Conservation (phyloP, 2,329 filamentous ascomycete species). For the Pseudocercospora eumusae region DNA sequence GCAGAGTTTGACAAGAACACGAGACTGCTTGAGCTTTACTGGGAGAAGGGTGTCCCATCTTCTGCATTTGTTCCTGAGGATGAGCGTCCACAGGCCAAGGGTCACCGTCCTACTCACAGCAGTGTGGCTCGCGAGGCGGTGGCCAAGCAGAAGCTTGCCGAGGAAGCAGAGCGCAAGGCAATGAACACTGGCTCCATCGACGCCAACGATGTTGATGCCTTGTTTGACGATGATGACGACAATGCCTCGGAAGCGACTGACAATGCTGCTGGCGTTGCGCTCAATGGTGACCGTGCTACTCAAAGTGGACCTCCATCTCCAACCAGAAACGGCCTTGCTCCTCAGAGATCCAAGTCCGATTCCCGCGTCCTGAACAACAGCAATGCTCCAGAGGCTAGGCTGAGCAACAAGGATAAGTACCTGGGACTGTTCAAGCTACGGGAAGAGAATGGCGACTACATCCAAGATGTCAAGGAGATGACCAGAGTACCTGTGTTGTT, state of each 20-base stretch:
- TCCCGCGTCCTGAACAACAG: constrained; percentile 75
- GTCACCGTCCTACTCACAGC: constrained; percentile 51
- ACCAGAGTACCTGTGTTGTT: constrained; percentile 94
- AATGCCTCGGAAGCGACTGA: constrained; percentile 82
- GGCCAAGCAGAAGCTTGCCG: constrained; percentile 77
- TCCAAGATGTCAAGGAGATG: constrained; percentile 98
- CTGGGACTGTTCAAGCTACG: constrained; percentile 83
- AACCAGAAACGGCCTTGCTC: constrained; percentile 69
- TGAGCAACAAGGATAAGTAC: constrained; percentile 96
- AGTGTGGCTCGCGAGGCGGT: constrained; percentile 80
- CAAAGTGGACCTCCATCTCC: constrained; percentile 95
- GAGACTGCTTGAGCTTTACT: constrained; percentile 92
- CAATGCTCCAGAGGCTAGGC: constrained; percentile 74
- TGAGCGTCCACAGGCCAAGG: constrained; percentile 80
- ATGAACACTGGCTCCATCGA: constrained; percentile 94
- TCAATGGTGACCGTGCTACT: constrained; percentile 78
- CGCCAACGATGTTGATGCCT: constrained; percentile 87
- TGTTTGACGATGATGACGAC: constrained; percentile 82
- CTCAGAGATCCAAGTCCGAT: constrained; percentile 89
- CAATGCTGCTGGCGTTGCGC: constrained; percentile 84
- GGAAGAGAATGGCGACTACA: constrained; percentile 92
- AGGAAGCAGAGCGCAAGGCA: constrained; percentile 88
- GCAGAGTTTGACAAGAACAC: constrained; percentile 98
- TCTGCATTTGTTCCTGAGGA: constrained; percentile 96
- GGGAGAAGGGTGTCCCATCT: constrained; percentile 98